Base-by-base conservation (phyloP, 2,329 filamentous ascomycete species). In the Lasiodiplodia sp. region DNA sequence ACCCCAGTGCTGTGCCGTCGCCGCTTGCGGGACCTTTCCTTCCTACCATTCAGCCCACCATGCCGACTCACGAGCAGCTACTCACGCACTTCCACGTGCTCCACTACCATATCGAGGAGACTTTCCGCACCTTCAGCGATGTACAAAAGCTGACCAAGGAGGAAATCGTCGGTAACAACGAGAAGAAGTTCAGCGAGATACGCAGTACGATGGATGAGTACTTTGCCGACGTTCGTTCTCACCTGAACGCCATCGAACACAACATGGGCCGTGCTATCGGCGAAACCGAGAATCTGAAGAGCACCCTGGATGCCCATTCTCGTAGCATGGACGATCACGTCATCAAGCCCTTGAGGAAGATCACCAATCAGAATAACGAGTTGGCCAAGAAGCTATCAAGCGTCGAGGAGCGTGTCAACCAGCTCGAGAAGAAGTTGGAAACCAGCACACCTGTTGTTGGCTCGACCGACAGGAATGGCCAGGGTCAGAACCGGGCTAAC, bases 61-160 rank as follows among this genome's bases (percentile, higher is more conserved):
- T 62, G 16, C 66, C 49, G 16, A 31, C 49, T 34, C n/a, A 47
- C 34, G 58, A 56, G 18, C 53, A 68, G 56, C 49, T 73, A 18
- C 52, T 69, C 34, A 74, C 76, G n/a, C 77, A 79, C 67, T 79
- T 80, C 71, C 75, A 71, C 69, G 77, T 78, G 73, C 74, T 73
- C 10, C 78, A 79, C 60, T 73, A 76, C 60, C 78, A 80, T 70
- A 74, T 80, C 23, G 78, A 79, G 47, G 73, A 76, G 7, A 70
- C 76, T 12, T 25, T 40, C 34, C n/a, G 52, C n/a, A 38, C 11
- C 2, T 37, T 34, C 38, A n/a, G 23, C 11, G 38, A 44, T 2
- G 25, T 16, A 3, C 53, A 28, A 8, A 37, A 23, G 58, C 23
- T 37, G n/a, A 23, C 37, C 21, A 75, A 72, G 57, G 72, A 75